A percentile compares a stretch with the other conserved stretches of the same genome.
Evolutionary conservation across 2,329 filamentous ascomycete genomes (phyloP).

Genomic region (Gliomastix tumulicola): DNA sequence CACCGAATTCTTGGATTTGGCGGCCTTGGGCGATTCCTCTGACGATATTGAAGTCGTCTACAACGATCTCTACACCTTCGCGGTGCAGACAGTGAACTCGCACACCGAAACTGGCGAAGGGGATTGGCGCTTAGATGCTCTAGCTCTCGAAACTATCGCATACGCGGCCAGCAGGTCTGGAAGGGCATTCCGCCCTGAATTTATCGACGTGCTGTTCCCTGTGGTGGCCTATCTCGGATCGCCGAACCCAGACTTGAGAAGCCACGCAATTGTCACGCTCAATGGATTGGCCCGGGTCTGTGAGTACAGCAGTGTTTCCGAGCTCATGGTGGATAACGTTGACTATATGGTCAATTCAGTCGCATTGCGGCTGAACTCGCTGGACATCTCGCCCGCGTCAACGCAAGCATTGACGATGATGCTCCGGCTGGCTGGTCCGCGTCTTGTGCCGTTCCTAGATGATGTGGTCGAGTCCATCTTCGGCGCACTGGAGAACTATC

Average conservation of each 20-base stretch:
- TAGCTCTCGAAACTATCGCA: conserved; percentile 75
- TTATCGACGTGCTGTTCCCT: conserved; percentile 88
- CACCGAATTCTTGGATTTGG: conserved; percentile 58
- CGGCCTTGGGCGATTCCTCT: conserved; percentile 24
- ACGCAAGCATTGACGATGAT: conserved; percentile 92
- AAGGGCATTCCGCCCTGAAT: conserved; percentile 68
- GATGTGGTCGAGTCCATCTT: conserved; percentile 90
- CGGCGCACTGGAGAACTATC: conserved; percentile 86
- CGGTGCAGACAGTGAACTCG: conserved; percentile 53
- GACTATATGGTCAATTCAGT: conserved; percentile 97
- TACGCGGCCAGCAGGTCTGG: conserved; percentile 64
- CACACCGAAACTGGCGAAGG: conserved; percentile 37
- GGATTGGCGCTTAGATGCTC: conserved; percentile 69
- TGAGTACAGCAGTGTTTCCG: conserved; percentile 65
- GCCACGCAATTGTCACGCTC: conserved; percentile 76
- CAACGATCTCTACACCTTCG: conserved; percentile 63
- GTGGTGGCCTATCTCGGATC: conserved; percentile 85
- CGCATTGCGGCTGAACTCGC: conserved; percentile 79
- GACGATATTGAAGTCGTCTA: conserved; percentile 40
- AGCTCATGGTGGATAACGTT: conserved; percentile 81
- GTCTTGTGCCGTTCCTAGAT: conserved; percentile 79
- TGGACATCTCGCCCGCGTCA: conserved; percentile 86
- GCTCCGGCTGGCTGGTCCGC: conserved; percentile 77
- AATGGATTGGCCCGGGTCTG: conserved; percentile 74
- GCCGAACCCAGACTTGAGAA: conserved; percentile 56